Base-by-base conservation (phyloP, 305 asterid species). In the Stenogyne calaminthoides region DNA sequence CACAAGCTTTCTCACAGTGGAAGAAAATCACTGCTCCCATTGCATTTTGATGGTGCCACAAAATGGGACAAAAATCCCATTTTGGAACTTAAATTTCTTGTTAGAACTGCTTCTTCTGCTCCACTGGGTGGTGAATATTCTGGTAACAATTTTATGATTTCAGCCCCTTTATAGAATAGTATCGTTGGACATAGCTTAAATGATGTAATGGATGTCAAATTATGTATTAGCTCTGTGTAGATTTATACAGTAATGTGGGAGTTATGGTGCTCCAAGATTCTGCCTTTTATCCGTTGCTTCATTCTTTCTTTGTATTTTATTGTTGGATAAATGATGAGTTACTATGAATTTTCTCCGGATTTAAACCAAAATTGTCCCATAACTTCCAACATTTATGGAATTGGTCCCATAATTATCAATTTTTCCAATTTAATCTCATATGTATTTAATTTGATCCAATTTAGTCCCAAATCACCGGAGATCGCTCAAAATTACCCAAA, bases 81-180 rank as follows among this genome's bases (percentile, higher is more conserved):
- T 73, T 54, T n/a, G 18, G 27, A 67, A 25, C 60, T 15, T 22
- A 74, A 44, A 54, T 71, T 78, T 74, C 18, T 76, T 59, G 71
- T 44, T 22, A 71, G 77, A 66, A 80, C 85, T 70, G 83, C 84
- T 40, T 71, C 82, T 39, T 74, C 81, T 74, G 79, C 81, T 39
- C 83, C 85, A 32, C 67, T 85, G 39, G 78, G 77, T 25, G 85
- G 87, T 16, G 81, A 81, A 62, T 82, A 18, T 72, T 39, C 80
- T n/a, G 87, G 89, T 85, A 74, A 65, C 29, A 9, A 0, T 72
- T 70, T 42, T 25, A 14, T 19, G 29, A 19, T 42, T 32, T 15
- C 27, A 7, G 46, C 18, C 55, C 46, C 47, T 70, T 51, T 49
- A 5, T 49, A n/a, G 8, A 14, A n/a, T 49, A 5, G 7, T 49